phyloP scores from a whole-genome alignment of 2,329 filamentous ascomycete species.

The Diaporthe aspalathi region DNA sequence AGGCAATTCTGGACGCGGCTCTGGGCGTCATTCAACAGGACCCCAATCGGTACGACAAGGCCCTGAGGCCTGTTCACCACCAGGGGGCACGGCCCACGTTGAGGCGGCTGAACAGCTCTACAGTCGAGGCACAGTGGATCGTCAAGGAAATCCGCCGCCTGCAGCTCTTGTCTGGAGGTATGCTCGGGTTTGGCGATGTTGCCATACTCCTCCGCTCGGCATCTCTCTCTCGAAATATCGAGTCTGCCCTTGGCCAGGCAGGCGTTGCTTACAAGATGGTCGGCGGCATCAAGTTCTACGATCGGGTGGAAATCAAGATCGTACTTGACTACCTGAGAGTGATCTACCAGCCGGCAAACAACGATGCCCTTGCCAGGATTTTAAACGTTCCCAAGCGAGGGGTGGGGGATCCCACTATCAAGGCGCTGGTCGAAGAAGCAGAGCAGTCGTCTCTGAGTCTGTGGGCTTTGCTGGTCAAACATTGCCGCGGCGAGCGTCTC shows the following conservation, averaged over 20 bases:
- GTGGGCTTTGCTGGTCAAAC: slow-evolving; percentile 76
- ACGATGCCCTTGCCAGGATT: slow-evolving; percentile 84
- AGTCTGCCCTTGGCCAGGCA: slow-evolving; percentile 81
- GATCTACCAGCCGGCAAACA: slow-evolving; percentile 85
- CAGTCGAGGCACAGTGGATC: slow-evolving; percentile 87
- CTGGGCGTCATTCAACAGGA: slow-evolving; percentile 93
- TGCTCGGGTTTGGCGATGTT: slow-evolving; percentile 81
- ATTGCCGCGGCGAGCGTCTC: slow-evolving; percentile 61
- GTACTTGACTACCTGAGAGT: slow-evolving; percentile 89
- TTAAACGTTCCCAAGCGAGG: slow-evolving; percentile 87
- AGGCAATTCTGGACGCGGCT: slow-evolving; percentile 82
- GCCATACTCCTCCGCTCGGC: slow-evolving; percentile 90
- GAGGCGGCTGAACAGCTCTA: slow-evolving; percentile 76
- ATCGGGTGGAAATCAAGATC: slow-evolving; percentile 88
- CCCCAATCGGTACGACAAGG: slow-evolving; percentile 80
- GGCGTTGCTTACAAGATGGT: slow-evolving; percentile 94
- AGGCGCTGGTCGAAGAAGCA: slow-evolving; percentile 79
- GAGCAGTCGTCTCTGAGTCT: slow-evolving; percentile 75
- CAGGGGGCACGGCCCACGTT: slow-evolving; percentile 85
- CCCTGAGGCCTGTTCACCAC: slow-evolving; percentile 81
- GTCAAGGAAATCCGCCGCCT: slow-evolving; percentile 83
- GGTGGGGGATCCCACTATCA: slow-evolving; percentile 83
- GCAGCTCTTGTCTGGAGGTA: slow-evolving; percentile 75
- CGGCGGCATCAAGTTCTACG: slow-evolving; percentile 89
- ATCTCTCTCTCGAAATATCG: slow-evolving; percentile 84